Percentiles rank a stretch among this genome's conserved stretches.
Conservation (phyloP, 2,329 filamentous ascomycete genomes). For the Ophiocordyceps polyrhachis-furcata region DNA sequence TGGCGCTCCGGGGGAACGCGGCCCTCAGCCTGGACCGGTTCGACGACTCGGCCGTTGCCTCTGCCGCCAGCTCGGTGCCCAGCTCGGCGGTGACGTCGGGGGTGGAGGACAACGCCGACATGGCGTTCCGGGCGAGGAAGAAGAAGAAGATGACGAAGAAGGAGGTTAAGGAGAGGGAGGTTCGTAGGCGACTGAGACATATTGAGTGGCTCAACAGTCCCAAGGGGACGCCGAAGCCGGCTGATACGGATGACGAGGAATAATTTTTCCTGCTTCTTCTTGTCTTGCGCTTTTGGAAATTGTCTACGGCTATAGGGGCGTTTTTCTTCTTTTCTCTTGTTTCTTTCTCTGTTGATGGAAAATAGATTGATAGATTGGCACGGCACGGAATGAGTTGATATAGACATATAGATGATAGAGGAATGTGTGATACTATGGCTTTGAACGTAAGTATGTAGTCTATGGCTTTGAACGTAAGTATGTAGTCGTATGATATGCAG, state of each 20-base stretch:
- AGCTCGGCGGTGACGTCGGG: constrained; percentile 38
- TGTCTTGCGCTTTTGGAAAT: constrained; percentile 1
- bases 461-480: too few relatives aligned
- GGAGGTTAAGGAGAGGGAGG: constrained; percentile 86
- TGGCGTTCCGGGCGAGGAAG: constrained; percentile 81
- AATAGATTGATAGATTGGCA: background rate
- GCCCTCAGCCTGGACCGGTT: constrained; percentile 66
- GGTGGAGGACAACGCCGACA: constrained; percentile 53
- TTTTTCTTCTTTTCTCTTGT: background rate
- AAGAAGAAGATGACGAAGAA: constrained; percentile 99
- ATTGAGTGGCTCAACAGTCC: constrained; percentile 70
- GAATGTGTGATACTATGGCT: too few relatives aligned
- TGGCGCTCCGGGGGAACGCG: constrained; percentile 65
- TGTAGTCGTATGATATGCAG: too few relatives aligned
- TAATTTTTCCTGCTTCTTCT: constrained; percentile 4
- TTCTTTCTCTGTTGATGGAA: background rate
- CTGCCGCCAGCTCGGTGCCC: constrained; percentile 37
- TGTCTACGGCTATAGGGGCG: too few relatives aligned
- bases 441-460: too few relatives aligned
- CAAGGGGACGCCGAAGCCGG: constrained; percentile 63
- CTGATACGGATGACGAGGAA: constrained; percentile 61
- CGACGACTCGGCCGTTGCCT: constrained; percentile 44
- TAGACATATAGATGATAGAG: too few relatives aligned
- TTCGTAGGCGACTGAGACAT: constrained; percentile 69
- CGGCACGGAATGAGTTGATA: too few relatives aligned